These are phyloP conservation scores for Petrea volubilis DNA, from an alignment of 257 asterid species.

Conservation along the genomic window DNA sequence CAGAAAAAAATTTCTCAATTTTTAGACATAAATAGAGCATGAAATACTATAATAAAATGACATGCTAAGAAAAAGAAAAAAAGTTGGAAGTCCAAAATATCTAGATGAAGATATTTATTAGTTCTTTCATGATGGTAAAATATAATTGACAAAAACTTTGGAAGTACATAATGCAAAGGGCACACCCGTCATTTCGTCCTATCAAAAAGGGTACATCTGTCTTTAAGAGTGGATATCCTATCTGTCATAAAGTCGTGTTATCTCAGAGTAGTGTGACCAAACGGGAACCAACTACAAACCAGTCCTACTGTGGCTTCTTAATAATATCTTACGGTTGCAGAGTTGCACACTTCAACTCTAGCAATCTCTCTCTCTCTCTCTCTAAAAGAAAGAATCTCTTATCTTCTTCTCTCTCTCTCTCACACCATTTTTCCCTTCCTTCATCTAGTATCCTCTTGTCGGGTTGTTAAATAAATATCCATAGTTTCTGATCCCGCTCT, in stretches of 20 bases:
- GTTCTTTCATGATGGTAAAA: not conserved
- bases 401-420: slow-evolving; percentile 32
- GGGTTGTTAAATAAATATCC: slow-evolving; percentile 15
- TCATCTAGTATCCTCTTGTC: slow-evolving; percentile 37
- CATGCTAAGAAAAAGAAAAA: not conserved
- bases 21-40: too few species aligned
- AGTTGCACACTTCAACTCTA: not conserved
- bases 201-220: slow-evolving; percentile 15
- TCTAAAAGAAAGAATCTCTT: slow-evolving; percentile 35
- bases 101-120: not conserved
- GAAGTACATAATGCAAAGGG: too few species aligned
- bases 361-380: not conserved
- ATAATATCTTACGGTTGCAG: not conserved
- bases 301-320: not conserved
- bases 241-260: slow-evolving; percentile 16
- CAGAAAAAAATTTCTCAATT: too few species aligned
- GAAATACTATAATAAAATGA: too few species aligned
- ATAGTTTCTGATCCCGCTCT: not conserved
- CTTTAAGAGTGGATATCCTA: not conserved
- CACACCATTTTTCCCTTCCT: slow-evolving; percentile 31
- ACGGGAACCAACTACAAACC: not conserved
- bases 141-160: not conserved
- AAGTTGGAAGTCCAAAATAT: not conserved
- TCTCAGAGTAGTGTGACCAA: not conserved
- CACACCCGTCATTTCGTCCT: too few species aligned